These are phyloP conservation scores for Aspergillus awamori DNA, from an alignment of 2,329 filamentous ascomycete species.

Conservation along the genomic window DNA sequence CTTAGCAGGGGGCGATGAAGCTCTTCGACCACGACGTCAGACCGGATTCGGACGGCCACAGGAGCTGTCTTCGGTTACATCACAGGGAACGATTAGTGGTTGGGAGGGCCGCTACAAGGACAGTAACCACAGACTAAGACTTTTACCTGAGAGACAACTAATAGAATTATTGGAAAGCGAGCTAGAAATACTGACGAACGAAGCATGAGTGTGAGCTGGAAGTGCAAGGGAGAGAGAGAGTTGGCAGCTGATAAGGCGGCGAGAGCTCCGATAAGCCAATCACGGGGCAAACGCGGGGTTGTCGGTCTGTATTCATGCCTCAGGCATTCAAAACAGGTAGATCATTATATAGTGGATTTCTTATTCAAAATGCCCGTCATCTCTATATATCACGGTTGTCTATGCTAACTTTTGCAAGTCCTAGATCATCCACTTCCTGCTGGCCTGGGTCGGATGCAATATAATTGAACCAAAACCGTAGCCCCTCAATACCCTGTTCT, in stretches of 20 bases:
- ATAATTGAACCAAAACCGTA: slow-evolving; percentile 90
- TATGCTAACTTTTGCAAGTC: slow-evolving; percentile 5
- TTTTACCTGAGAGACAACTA: background rate
- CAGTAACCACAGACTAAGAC: background rate
- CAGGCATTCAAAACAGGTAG: background rate
- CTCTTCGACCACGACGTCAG: background rate
- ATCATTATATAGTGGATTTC: background rate
- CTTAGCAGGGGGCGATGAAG: background rate
- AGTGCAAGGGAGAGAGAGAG: background rate
- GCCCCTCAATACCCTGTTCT: slow-evolving; percentile 86
- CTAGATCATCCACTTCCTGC: slow-evolving; percentile 8
- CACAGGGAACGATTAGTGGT: background rate
- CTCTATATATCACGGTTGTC: background rate
- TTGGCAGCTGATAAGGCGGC: background rate
- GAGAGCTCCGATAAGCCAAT: slow-evolving; percentile 6
- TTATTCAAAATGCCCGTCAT: background rate
- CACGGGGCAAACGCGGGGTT: background rate
- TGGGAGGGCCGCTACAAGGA: background rate
- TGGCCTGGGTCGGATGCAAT: slow-evolving; percentile 26
- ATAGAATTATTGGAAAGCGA: background rate
- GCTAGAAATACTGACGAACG: background rate
- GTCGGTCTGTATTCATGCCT: background rate
- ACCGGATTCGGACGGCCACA: background rate
- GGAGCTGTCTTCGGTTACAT: slow-evolving; percentile 2
- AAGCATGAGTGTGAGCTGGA: background rate